Evolutionary conservation across 768 basidiomycete genomes (phyloP).

Genomic region (Melanogaster broomeanus): DNA sequence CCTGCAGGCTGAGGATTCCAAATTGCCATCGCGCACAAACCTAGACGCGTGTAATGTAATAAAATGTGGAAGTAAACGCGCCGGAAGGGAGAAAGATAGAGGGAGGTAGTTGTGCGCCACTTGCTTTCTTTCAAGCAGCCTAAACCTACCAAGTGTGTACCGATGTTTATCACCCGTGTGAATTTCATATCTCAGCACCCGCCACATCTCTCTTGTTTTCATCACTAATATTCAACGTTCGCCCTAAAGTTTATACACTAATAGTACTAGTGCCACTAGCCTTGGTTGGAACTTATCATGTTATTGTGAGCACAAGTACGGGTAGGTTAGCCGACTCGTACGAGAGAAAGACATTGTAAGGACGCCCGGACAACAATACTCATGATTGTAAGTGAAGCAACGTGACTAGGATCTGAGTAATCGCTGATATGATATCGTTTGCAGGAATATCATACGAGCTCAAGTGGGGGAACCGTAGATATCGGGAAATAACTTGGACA

Average conservation of each 20-base stretch:
- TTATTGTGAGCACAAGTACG: too few relatives aligned
- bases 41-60: conserved; percentile 28
- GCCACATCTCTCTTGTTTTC: conserved; percentile 27
- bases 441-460: too few relatives aligned
- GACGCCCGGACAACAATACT: too few relatives aligned
- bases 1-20: conserved; percentile 88
- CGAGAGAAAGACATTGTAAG: too few relatives aligned
- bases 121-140: conserved; percentile 11
- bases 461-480: too few relatives aligned
- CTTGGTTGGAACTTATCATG: too few relatives aligned
- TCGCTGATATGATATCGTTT: too few relatives aligned
- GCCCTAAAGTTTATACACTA: neutral
- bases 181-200: conserved; percentile 35
- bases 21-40: conserved; percentile 51
- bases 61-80: conserved; percentile 26
- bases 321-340: too few relatives aligned
- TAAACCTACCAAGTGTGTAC: conserved; percentile 27
- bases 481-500: too few relatives aligned
- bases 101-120: conserved; percentile 1
- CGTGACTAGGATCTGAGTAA: too few relatives aligned
- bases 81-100: conserved; percentile 29
- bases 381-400: too few relatives aligned
- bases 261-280: too few relatives aligned
- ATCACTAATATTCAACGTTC: neutral
- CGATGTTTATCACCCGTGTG: conserved; percentile 37